These are phyloP conservation scores for Penicillium oxalicum DNA, from an alignment of 2,329 filamentous ascomycete genomes.

Conservation along the genomic window DNA sequence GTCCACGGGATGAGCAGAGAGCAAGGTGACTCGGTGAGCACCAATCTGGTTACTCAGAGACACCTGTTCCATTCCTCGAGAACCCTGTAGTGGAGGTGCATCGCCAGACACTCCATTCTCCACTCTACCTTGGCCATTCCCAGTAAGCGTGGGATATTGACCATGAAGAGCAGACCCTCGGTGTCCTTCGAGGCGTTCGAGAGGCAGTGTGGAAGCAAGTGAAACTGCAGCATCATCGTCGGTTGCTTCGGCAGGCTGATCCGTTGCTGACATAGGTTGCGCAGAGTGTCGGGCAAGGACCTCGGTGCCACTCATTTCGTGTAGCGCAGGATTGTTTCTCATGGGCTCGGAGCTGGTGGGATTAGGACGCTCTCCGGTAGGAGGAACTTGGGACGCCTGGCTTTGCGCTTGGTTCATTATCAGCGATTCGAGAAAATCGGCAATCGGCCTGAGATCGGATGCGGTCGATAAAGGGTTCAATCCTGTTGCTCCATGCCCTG, in stretches of 20 bases:
- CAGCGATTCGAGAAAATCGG: constrained; percentile 33
- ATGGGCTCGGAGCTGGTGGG: constrained; percentile 19
- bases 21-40: constrained; percentile 38
- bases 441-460: constrained; percentile 25
- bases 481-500: constrained; percentile 10
- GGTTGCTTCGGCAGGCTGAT: constrained; percentile 1
- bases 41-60: constrained; percentile 8
- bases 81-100: constrained; percentile 14
- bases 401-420: constrained; percentile 27
- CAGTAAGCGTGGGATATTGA: constrained; percentile 10
- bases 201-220: constrained; percentile 21
- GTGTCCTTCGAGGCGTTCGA: constrained; percentile 29
- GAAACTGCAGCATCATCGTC: constrained; percentile 8
- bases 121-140: constrained; percentile 7
- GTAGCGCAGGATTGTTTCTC: constrained; percentile 12
- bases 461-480: constrained; percentile 10
- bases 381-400: constrained; percentile 12
- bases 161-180: constrained; percentile 16
- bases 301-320: constrained; percentile 7
- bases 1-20: constrained; percentile 39
- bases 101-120: constrained; percentile 12
- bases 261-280: background rate
- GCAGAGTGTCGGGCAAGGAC: constrained; percentile 3
- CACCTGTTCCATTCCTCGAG: constrained; percentile 14
- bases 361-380: constrained; percentile 17